Conservation (phyloP, 148 eudicot genomes). For the Fagopyrum tataricum region DNA sequence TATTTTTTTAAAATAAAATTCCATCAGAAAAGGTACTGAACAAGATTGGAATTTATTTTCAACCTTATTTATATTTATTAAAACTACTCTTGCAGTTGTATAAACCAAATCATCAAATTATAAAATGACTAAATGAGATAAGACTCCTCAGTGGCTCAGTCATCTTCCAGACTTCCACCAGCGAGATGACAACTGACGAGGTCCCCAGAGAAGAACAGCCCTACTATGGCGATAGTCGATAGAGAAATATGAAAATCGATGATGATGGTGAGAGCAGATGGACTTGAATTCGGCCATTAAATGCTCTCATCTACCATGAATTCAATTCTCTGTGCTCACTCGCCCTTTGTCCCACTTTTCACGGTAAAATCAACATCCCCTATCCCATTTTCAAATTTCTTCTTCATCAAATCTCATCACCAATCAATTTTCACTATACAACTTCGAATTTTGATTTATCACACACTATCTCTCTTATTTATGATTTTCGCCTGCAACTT, state of each 20-base stretch:
- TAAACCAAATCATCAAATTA: too few species aligned
- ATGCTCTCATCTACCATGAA: slow-evolving; percentile 13
- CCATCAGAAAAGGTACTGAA: too few species aligned
- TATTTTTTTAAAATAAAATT: too few species aligned
- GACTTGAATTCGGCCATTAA: slow-evolving; percentile 10
- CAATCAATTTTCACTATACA: neutral
- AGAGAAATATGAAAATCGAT: neutral
- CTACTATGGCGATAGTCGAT: neutral
- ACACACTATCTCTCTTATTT: neutral
- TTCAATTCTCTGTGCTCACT: slow-evolving; percentile 5
- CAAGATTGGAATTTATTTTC: too few species aligned
- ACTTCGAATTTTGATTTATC: neutral
- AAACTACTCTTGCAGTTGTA: too few species aligned
- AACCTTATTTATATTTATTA: too few species aligned
- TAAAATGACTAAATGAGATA: too few species aligned
- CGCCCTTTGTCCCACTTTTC: slow-evolving; percentile 5
- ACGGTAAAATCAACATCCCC: neutral
- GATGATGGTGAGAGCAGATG: neutral
- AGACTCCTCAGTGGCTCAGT: neutral
- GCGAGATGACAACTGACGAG: neutral
- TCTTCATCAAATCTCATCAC: neutral
- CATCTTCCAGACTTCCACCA: neutral
- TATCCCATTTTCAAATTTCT: neutral
- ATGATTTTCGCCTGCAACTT: neutral
- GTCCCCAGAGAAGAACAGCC: neutral